Evolutionary conservation across 768 basidiomycete genomes (phyloP).

Genomic region (Botryobasidium botryosum): DNA sequence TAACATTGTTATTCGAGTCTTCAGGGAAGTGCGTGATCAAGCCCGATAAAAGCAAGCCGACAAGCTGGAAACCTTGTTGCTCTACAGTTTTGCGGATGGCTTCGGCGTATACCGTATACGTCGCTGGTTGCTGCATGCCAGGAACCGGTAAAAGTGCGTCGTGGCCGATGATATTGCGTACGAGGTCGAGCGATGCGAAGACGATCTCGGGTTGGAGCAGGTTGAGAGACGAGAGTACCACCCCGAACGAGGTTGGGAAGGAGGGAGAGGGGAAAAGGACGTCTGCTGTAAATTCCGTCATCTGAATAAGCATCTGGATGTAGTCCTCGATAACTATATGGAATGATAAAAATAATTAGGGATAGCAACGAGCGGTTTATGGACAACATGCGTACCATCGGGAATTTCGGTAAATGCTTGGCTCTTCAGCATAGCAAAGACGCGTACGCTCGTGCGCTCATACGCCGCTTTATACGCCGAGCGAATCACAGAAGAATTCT

Average conservation of each 20-base stretch:
- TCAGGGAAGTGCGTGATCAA: conserved; percentile 80
- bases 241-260: conserved; percentile 63
- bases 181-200: conserved; percentile 62
- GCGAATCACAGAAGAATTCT: conserved; percentile 38
- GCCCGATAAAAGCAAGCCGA: conserved; percentile 54
- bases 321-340: conserved; percentile 84
- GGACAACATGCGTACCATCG: conserved; percentile 47
- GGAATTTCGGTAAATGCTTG: conserved; percentile 62
- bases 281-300: conserved; percentile 52
- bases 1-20: conserved; percentile 54
- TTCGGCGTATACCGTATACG: conserved; percentile 42
- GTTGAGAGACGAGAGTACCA: conserved; percentile 59
- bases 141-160: conserved; percentile 31
- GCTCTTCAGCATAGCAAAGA: conserved; percentile 47
- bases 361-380: background rate
- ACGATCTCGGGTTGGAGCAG: conserved; percentile 70
- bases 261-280: conserved; percentile 62
- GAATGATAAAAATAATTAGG: conserved; percentile 6
- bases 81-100: conserved; percentile 44
- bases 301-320: conserved; percentile 55
- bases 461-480: conserved; percentile 44
- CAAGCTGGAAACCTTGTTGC: conserved; percentile 55
- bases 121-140: conserved; percentile 31
- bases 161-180: conserved; percentile 59
- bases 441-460: conserved; percentile 57